phyloP scores from a whole-genome alignment of 306 rosid species.

The Styphnolobium japonicum region DNA sequence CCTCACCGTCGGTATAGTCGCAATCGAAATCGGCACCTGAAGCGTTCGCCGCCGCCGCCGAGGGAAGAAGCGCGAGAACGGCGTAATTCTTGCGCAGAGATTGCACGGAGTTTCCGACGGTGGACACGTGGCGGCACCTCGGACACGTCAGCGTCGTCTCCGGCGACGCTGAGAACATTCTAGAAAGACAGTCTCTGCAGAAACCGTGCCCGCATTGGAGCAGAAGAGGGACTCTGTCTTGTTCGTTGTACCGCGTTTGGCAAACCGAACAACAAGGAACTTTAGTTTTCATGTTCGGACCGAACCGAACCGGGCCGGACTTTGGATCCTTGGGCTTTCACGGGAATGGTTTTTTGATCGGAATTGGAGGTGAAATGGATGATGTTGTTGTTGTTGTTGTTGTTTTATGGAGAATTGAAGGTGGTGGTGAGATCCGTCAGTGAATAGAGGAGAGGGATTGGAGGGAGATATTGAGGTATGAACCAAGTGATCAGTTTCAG shows the following conservation, averaged over 20 bases:
- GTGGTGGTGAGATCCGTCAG: constrained; percentile 73
- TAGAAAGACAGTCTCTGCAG: constrained; percentile 84
- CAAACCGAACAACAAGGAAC: constrained; percentile 95
- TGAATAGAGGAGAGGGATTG: constrained; percentile 25
- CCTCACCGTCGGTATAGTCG: constrained; percentile 69
- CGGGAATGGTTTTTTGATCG: not conserved
- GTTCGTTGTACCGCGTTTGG: constrained; percentile 96
- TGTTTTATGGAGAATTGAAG: too few relatives aligned
- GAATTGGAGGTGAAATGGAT: too few relatives aligned
- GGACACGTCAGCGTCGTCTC: constrained; percentile 84
- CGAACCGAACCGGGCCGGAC: constrained; percentile 9
- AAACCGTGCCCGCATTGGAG: constrained; percentile 98
- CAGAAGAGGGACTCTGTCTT: constrained; percentile 90
- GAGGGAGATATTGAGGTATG: not conserved
- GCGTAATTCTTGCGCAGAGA: constrained; percentile 90
- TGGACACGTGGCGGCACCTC: constrained; percentile 83
- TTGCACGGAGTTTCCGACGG: constrained; percentile 84
- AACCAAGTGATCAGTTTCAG: constrained; percentile 38
- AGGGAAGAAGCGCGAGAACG: constrained; percentile 72
- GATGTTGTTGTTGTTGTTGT: too few relatives aligned
- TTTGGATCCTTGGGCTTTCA: constrained; percentile 22
- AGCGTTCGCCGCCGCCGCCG: constrained; percentile 29
- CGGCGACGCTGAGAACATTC: constrained; percentile 69
- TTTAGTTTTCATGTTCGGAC: too few relatives aligned
- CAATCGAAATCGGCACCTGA: constrained; percentile 45